Evolutionary conservation across 2,329 filamentous ascomycete genomes (phyloP).

Genomic region (Botrytis tulipae): DNA sequence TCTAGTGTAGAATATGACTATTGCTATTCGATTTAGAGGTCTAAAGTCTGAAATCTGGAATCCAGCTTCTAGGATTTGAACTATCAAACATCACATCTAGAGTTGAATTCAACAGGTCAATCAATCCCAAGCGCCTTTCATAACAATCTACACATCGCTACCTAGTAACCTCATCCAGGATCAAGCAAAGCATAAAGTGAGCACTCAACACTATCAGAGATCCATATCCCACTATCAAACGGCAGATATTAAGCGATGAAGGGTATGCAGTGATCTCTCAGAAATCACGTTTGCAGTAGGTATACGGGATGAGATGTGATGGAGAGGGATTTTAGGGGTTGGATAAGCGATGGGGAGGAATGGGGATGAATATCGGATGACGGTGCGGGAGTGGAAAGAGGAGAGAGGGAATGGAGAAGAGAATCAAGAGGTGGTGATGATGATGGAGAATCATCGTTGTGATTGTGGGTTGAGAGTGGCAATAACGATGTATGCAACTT

Average conservation of each 20-base stretch:
- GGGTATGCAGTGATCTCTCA: neutral
- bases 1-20: neutral
- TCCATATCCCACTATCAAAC: neutral
- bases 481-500: neutral
- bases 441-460: neutral
- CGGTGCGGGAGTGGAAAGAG: neutral
- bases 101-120: neutral
- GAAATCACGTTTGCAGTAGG: neutral
- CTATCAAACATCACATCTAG: neutral
- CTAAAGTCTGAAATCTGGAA: neutral
- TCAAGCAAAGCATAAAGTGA: neutral
- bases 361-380: neutral
- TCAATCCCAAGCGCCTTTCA: neutral
- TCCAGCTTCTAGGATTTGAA: neutral
- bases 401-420: neutral
- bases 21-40: neutral
- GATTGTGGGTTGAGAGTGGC: neutral
- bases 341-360: neutral
- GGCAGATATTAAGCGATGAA: neutral
- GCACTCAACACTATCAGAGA: neutral
- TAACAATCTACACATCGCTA: neutral
- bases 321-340: neutral
- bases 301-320: neutral
- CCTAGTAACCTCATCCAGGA: neutral
- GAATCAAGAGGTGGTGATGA: neutral